Evolutionary conservation across 495 filamentous ascomycete genomes (phyloP).

Genomic region (Podospora pseudoanserina): DNA sequence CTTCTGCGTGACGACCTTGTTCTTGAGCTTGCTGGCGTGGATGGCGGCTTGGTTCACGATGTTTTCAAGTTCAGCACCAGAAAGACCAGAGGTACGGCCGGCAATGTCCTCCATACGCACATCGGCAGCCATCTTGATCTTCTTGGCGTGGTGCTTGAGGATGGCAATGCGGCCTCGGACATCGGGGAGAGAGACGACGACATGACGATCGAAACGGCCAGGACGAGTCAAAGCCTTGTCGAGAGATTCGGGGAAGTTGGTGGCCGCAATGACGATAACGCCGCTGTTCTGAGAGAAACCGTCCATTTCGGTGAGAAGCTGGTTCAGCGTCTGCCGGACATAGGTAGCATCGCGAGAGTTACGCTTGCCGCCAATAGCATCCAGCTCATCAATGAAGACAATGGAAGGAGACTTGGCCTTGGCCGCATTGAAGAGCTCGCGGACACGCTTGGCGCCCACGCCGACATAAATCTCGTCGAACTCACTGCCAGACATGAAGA

Average conservation of each 20-base stretch:
- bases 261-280: slow-evolving; percentile 92
- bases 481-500: slow-evolving; percentile 98
- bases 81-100: slow-evolving; percentile 83
- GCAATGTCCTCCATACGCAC: slow-evolving; percentile 82
- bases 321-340: slow-evolving; percentile 94
- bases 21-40: slow-evolving; percentile 77
- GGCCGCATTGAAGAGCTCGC: slow-evolving; percentile 87
- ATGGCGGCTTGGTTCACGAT: slow-evolving; percentile 95
- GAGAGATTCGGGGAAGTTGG: slow-evolving; percentile 89
- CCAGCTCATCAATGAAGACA: slow-evolving; percentile 96
- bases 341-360: slow-evolving; percentile 95
- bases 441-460: slow-evolving; percentile 95
- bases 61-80: slow-evolving; percentile 93
- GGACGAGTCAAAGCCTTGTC: slow-evolving; percentile 94
- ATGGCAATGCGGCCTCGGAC: slow-evolving; percentile 93
- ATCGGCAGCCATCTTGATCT: slow-evolving; percentile 70
- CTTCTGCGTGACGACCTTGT: slow-evolving; percentile 62
- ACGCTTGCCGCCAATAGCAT: slow-evolving; percentile 91
- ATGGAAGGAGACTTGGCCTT: slow-evolving; percentile 89
- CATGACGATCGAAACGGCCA: slow-evolving; percentile 91
- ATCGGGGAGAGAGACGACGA: slow-evolving; percentile 84
- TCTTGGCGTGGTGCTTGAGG: slow-evolving; percentile 84
- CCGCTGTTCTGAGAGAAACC: slow-evolving; percentile 91
- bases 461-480: slow-evolving; percentile 99
- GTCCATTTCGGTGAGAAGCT: slow-evolving; percentile 95